phyloP scores from a whole-genome alignment of 495 filamentous ascomycete species.

The Aspergillus sparsus region DNA sequence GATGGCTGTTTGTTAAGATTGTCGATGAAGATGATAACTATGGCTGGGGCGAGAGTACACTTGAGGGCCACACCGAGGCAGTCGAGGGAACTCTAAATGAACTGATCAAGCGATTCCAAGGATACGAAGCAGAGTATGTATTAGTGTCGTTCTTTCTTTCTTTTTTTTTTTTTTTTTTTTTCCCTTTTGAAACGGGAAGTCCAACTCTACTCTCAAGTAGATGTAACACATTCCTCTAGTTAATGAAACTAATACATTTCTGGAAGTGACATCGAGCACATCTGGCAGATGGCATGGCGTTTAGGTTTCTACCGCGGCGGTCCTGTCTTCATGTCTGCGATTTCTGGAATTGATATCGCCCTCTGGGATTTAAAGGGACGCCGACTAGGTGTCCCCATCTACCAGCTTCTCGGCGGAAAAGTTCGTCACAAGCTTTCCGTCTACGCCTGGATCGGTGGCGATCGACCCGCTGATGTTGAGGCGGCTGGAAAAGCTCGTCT shows the following conservation, averaged over 20 bases:
- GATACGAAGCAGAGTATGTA: slow-evolving; percentile 71
- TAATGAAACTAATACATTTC: slow-evolving; percentile 7
- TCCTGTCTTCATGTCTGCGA: slow-evolving; percentile 77
- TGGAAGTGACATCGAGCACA: slow-evolving; percentile 72
- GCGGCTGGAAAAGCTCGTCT: slow-evolving; percentile 61
- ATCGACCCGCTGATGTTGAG: slow-evolving; percentile 69
- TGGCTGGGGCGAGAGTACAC: slow-evolving; percentile 79
- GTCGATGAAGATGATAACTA: slow-evolving; percentile 60
- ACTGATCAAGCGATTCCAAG: slow-evolving; percentile 61
- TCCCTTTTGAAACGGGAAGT: background rate
- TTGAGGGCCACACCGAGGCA: slow-evolving; percentile 75
- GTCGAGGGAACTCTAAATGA: slow-evolving; percentile 75
- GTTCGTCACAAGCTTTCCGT: slow-evolving; percentile 70
- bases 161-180: too few species aligned
- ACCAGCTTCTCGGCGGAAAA: slow-evolving; percentile 73
- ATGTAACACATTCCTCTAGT: background rate
- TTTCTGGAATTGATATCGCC: slow-evolving; percentile 77
- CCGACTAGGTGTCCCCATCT: slow-evolving; percentile 64
- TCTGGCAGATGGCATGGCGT: slow-evolving; percentile 74
- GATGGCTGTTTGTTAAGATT: slow-evolving; percentile 82
- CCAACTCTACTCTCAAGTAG: background rate
- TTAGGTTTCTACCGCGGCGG: slow-evolving; percentile 76
- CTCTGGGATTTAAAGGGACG: slow-evolving; percentile 73
- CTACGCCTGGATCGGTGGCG: slow-evolving; percentile 84
- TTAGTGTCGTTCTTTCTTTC: background rate